Conservation (phyloP, 805 yeast species). For the Starmerella khaoyaiensis region DNA sequence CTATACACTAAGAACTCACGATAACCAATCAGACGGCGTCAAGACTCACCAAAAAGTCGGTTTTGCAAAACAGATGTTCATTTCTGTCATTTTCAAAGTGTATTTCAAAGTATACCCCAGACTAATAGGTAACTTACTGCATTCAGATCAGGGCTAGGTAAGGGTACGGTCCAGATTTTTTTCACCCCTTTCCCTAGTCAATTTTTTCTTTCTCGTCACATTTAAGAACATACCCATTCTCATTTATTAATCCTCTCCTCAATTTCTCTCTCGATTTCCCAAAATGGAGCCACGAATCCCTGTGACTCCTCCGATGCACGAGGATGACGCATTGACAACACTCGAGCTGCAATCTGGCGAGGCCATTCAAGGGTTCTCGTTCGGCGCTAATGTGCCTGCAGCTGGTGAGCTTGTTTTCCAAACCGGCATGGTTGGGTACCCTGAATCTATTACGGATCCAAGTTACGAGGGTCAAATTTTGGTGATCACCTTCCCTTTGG, state of each 20-base stretch:
- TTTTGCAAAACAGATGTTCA: too few species aligned
- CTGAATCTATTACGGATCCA: slow-evolving; percentile 95
- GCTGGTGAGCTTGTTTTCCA: slow-evolving; percentile 99
- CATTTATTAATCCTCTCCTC: neutral
- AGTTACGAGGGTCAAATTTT: slow-evolving; percentile 95
- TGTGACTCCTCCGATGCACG: slow-evolving; percentile 78
- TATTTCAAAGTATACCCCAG: too few species aligned
- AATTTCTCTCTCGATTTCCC: slow-evolving; percentile 3
- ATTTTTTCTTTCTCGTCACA: too few species aligned
- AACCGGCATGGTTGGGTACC: slow-evolving; percentile 99
- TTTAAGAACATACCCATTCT: slow-evolving; percentile 1
- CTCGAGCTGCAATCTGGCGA: slow-evolving; percentile 81
- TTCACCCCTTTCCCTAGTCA: neutral
- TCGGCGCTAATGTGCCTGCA: slow-evolving; percentile 77
- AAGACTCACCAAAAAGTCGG: too few species aligned
- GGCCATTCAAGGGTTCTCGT: slow-evolving; percentile 85
- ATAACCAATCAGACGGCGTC: too few species aligned
- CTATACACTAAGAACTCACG: too few species aligned
- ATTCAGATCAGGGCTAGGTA: neutral
- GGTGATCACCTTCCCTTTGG: slow-evolving; percentile 91
- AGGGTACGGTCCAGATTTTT: slow-evolving; percentile 4
- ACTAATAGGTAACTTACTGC: too few species aligned
- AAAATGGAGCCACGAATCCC: slow-evolving; percentile 42
- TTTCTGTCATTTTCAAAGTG: too few species aligned
- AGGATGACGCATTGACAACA: slow-evolving; percentile 70